Evolutionary conservation across 805 yeast genomes (phyloP), one percentile per base, ranked within the genome.

Genomic region (Millerozyma miso): DNA sequence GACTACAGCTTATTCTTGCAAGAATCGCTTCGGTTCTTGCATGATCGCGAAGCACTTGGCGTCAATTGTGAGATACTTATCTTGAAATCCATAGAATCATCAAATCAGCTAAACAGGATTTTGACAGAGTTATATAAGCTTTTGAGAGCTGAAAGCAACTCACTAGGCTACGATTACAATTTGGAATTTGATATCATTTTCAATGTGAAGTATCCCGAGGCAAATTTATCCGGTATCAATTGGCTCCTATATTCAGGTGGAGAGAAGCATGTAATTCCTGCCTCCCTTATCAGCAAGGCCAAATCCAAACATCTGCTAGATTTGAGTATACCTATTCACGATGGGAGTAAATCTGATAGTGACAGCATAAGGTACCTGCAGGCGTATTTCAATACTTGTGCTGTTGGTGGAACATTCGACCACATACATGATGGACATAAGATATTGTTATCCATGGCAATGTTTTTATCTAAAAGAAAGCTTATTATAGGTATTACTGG

Each of bases 391-490:
- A 44, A 49, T 14, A 70, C 72, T 4, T 57, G 52, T 6, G 91
- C 96, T 0, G 81, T 91, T 1, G 99, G 99, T 0, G 99, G 99
- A 0, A 93, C 99, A 0, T 93, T 93, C 66, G 99, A 93, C 58
- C 98, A 93, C 63, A 58, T 93, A 31, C 99, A 93, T 54, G 95
- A 85, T 56, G 99, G 98, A 0, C 99, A 93, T 63, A 88, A 86
- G 60, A 83, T 93, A 20, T 68, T 93, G 19, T 69, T 93, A 7
- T 81, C 93, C 0, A 70, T 86, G 45, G 73, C 95, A 0, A 79
- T 81, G 0, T 88, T 81, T 54, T 49, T 87, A 5, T 71, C 95
- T 0, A 53, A 62, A 2, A 51, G 60, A 2, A 65, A 62, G 17
- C 65, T 93, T 12, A 84, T 91, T 38, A 71, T 93, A 4, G 99